A percentile compares a stretch with the other conserved stretches of the same genome.
Conservation (phyloP, 2,329 filamentous ascomycete species). For the Stagonosporopsis rhizophila region DNA sequence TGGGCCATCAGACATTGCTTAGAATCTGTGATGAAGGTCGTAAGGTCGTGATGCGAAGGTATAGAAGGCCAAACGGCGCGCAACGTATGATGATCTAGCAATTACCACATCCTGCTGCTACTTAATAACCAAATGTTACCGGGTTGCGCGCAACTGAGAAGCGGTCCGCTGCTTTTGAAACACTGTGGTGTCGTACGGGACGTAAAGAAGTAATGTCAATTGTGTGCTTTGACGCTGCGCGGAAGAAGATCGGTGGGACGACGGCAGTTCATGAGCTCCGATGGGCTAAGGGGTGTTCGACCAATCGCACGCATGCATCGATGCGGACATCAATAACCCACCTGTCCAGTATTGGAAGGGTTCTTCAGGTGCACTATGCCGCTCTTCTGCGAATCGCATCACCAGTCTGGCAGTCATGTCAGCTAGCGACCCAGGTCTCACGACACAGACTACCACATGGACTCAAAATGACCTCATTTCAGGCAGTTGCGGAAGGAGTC, state of each 20-base stretch:
- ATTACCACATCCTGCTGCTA: background rate
- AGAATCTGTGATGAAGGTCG: too few relatives aligned
- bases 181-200: background rate
- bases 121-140: background rate
- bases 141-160: background rate
- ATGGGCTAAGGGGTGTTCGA: background rate
- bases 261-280: background rate
- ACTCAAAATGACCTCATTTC: background rate
- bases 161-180: background rate
- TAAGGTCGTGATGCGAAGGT: too few relatives aligned
- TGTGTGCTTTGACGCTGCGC: background rate
- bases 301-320: background rate
- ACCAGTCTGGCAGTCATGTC: too few relatives aligned
- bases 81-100: background rate
- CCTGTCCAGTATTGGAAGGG: background rate
- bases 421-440: background rate
- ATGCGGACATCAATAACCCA: background rate
- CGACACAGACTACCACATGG: background rate
- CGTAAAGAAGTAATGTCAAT: background rate
- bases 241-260: background rate
- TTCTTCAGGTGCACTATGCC: background rate
- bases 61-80: too few relatives aligned
- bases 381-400: too few relatives aligned
- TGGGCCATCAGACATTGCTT: too few relatives aligned
- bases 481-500: background rate